Conservation (phyloP, 257 asterid genomes). For the Anisodus tanguticus region DNA sequence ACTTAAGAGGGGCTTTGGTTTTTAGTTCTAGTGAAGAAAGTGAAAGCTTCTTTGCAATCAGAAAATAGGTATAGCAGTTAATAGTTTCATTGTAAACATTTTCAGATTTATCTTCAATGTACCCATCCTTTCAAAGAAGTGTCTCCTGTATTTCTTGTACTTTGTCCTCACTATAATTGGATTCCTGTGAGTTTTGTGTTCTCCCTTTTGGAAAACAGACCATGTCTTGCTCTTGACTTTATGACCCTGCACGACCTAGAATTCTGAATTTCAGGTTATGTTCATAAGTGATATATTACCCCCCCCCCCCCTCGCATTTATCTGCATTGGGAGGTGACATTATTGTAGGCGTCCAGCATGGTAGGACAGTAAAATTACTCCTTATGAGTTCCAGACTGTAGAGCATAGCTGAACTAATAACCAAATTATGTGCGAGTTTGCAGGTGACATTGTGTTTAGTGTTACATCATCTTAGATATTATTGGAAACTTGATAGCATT, state of each 20-base stretch:
- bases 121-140: not conserved
- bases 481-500: no score
- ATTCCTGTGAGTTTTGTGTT: not conserved
- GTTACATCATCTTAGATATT: not conserved
- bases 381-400: no score
- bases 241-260: not conserved
- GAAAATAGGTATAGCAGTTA: conserved; percentile 6
- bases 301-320: no score
- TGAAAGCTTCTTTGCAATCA: not conserved
- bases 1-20: not conserved
- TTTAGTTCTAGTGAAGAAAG: not conserved
- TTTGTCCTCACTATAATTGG: not conserved
- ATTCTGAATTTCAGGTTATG: not conserved
- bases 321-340: no score
- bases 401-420: no score
- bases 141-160: not conserved
- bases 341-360: no score
- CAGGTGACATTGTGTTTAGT: no score
- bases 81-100: conserved; percentile 19
- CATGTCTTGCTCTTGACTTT: not conserved
- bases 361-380: no score
- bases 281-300: not conserved
- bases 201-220: not conserved
- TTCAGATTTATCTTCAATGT: not conserved
- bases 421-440: no score